These are phyloP conservation scores for Cytospora piceae DNA, from an alignment of 2,329 filamentous ascomycete species.

Conservation along the genomic window DNA sequence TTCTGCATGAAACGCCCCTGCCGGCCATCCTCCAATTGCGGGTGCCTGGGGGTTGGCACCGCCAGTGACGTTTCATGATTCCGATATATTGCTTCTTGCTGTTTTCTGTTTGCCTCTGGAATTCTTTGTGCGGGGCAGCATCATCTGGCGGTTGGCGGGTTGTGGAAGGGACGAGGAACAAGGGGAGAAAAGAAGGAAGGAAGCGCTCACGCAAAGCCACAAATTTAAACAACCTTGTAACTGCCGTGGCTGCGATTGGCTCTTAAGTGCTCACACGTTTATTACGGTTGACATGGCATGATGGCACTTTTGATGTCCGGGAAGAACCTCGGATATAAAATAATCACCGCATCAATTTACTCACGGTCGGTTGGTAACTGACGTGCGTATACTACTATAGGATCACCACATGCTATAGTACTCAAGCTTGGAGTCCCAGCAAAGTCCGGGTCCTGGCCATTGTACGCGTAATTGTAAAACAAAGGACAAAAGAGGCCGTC, in stretches of 20 bases:
- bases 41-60: constrained; percentile 10
- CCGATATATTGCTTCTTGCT: not conserved
- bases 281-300: not conserved
- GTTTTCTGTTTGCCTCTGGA: not conserved
- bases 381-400: not conserved
- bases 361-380: not conserved
- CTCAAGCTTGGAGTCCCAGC: not conserved
- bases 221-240: not conserved
- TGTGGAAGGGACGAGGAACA: not conserved
- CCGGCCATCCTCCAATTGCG: constrained; percentile 24
- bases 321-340: not conserved
- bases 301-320: no score
- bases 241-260: not conserved
- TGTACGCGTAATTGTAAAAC: not conserved
- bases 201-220: not conserved
- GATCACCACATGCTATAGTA: not conserved
- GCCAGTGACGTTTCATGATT: constrained; percentile 21
- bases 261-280: not conserved
- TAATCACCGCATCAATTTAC: not conserved
- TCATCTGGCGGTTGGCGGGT: not conserved
- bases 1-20: constrained; percentile 24
- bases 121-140: not conserved
- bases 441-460: not conserved
- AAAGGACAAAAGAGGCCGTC: not conserved
- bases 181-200: not conserved